Evolutionary conservation across 1,284 basidiomycete genomes (phyloP), one percentile per base, ranked within the genome.

Genomic region (Leccinum subrobustum): DNA sequence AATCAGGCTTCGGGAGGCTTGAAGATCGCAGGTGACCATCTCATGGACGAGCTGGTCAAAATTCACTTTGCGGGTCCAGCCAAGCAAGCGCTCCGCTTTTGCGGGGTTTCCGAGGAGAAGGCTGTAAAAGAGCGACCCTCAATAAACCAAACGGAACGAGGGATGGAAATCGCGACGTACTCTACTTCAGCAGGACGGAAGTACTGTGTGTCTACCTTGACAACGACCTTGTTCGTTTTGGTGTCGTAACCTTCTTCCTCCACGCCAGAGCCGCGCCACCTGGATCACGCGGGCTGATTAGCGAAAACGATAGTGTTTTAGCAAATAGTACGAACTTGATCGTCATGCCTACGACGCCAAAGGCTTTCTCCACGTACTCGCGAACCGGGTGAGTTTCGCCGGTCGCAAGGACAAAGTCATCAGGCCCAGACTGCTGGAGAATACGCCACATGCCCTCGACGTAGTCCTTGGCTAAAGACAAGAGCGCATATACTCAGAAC

Each of bases 391-490:
- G 95, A 29, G 93, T 96, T 79, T 96, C 93, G 35, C 93, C 93
- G 1, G 92, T 96, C 0, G 94, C 94, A 50, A 96, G 88, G 39
- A 96, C 94, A 70, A 92, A 96, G 76, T 96, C 94, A 20, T 93
- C 86, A 1, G 94, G 80, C 27, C 68, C 67, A 7, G 86, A 81
- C 73, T 95, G 93, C 75, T 96, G 94, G 29, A 96, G 84, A 85
- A 96, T 95, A 69, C 84, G 82, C 93, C 94, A 96, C 95, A 96
- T 96, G 50, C 94, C 94, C 76, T 95, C 93, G 11, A 93, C 88
- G 69, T 94, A 95, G 73, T 95, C 93, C 64, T 85, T 86, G 56
- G 92, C 92, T 92, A 63, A 27, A 52, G 52, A 29, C 54, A n/a
- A 12, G 27, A 29, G 42, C 14, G 18, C 58, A 60, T 55, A 55